phyloP scores from a whole-genome alignment of 2,329 filamentous ascomycete genomes.

The Chaetomium strumarium region DNA sequence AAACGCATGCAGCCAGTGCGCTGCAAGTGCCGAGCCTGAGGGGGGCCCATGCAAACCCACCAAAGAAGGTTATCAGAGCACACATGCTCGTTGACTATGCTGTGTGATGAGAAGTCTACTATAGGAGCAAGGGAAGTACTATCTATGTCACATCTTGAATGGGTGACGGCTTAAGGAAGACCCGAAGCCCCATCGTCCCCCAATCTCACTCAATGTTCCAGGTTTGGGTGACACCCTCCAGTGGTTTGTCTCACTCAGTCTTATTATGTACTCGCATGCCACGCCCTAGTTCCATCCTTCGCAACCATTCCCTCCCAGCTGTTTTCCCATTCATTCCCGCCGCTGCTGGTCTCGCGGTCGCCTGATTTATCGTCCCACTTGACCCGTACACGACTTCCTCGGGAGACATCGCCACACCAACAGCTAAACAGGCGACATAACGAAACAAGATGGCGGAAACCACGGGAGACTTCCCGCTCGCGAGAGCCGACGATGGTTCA shows the following conservation, averaged over 20 bases:
- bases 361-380: constrained; percentile 1
- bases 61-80: neutral
- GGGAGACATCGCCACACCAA: constrained; percentile 1
- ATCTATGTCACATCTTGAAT: no score
- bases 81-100: neutral
- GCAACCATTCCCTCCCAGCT: neutral
- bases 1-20: neutral
- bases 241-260: neutral
- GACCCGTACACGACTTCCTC: neutral
- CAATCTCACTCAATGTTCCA: no score
- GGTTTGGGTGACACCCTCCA: no score
- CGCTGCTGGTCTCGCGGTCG: constrained; percentile 15
- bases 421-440: neutral
- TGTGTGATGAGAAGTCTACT: neutral
- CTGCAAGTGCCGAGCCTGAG: neutral
- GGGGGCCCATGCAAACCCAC: neutral
- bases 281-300: neutral
- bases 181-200: no score
- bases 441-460: constrained; percentile 36
- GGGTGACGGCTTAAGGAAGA: no score
- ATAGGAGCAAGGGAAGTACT: neutral
- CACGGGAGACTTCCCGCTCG: constrained; percentile 37
- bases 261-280: constrained; percentile 8
- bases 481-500: constrained; percentile 33
- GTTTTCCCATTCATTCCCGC: constrained; percentile 3